Evolutionary conservation across 208 protist genomes (phyloP).

Genomic region (Trypanosoma lewisi): DNA sequence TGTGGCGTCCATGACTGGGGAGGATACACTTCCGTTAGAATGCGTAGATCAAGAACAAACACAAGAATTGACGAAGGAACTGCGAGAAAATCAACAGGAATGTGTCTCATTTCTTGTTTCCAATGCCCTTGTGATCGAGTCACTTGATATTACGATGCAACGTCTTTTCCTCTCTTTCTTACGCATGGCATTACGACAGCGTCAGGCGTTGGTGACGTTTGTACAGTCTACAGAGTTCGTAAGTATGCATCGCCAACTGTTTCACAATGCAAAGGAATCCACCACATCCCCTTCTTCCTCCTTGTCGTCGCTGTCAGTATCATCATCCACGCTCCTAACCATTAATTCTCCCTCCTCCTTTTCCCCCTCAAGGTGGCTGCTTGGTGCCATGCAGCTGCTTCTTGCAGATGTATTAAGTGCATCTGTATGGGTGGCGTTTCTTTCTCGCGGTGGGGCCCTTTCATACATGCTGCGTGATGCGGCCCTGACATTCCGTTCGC

Average conservation of each 20-base stretch:
- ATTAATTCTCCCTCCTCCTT: background rate
- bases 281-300: background rate
- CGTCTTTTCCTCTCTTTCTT: slow-evolving; percentile 52
- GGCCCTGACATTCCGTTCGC: slow-evolving; percentile 53
- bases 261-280: slow-evolving; percentile 11
- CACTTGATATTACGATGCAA: slow-evolving; percentile 55
- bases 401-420: slow-evolving; percentile 68
- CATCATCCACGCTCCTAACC: slow-evolving; percentile 1
- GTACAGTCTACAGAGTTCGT: slow-evolving; percentile 41
- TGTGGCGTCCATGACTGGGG: slow-evolving; percentile 52
- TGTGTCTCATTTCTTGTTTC: slow-evolving; percentile 56
- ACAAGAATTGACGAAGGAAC: background rate
- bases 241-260: slow-evolving; percentile 37
- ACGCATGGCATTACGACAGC: slow-evolving; percentile 38
- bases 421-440: slow-evolving; percentile 68
- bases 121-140: slow-evolving; percentile 71
- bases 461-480: slow-evolving; percentile 47
- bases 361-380: slow-evolving; percentile 53
- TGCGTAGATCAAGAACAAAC: slow-evolving; percentile 6
- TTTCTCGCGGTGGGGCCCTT: slow-evolving; percentile 58
- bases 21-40: slow-evolving; percentile 25
- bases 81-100: slow-evolving; percentile 31
- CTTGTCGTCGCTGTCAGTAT: background rate
- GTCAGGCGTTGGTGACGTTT: slow-evolving; percentile 44
- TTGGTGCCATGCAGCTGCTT: slow-evolving; percentile 55